phyloP scores from a whole-genome alignment of 805 yeast species.

The Starmera amethionina region DNA sequence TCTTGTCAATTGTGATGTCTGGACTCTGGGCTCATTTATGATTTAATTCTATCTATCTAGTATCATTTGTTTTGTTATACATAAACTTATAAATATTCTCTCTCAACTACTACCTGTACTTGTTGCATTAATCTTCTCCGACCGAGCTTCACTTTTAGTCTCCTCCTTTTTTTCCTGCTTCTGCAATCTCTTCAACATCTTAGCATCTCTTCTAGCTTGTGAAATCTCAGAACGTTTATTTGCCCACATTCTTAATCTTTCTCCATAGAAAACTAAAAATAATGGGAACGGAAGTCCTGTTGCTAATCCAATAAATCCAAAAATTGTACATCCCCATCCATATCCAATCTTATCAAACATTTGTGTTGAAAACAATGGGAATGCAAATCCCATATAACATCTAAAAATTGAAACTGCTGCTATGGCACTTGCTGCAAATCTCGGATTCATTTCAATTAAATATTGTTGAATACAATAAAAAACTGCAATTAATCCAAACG shows the following conservation, averaged over 20 bases:
- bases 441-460: slow-evolving; percentile 60
- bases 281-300: slow-evolving; percentile 64
- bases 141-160: background rate
- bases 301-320: slow-evolving; percentile 45
- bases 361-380: slow-evolving; percentile 54
- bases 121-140: background rate
- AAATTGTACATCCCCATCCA: slow-evolving; percentile 64
- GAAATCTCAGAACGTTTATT: slow-evolving; percentile 36
- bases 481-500: slow-evolving; percentile 49
- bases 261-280: slow-evolving; percentile 47
- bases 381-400: slow-evolving; percentile 56
- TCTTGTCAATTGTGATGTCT: too few relatives aligned
- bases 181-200: slow-evolving; percentile 27
- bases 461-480: slow-evolving; percentile 62
- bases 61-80: too few relatives aligned
- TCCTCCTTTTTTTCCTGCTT: slow-evolving; percentile 2
- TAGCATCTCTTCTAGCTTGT: slow-evolving; percentile 36
- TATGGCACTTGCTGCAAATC: slow-evolving; percentile 58
- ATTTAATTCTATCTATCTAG: too few relatives aligned
- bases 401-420: slow-evolving; percentile 64
- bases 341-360: slow-evolving; percentile 50
- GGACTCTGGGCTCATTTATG: too few relatives aligned
- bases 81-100: too few relatives aligned
- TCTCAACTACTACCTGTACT: too few relatives aligned
- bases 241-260: slow-evolving; percentile 47